Conservation (phyloP, 1,284 basidiomycete species). For the Meira nashicola region DNA sequence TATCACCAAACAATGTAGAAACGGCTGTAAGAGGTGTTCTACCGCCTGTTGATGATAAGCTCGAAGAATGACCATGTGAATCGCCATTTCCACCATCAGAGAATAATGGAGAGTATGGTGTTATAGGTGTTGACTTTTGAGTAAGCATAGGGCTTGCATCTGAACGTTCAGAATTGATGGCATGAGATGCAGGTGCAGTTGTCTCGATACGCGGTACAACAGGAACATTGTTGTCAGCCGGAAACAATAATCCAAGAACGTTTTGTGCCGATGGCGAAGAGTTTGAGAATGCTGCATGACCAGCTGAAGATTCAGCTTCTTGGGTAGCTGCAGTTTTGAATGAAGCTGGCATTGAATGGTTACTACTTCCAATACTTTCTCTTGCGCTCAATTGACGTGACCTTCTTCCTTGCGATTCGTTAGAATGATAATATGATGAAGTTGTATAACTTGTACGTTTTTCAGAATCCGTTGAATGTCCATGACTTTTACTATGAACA, state of each 20-base stretch:
- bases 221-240: neutral
- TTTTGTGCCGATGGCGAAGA: too few relatives aligned
- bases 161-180: neutral
- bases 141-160: neutral
- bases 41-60: neutral
- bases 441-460: too few relatives aligned
- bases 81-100: constrained; percentile 23
- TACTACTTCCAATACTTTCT: too few relatives aligned
- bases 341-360: too few relatives aligned
- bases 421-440: too few relatives aligned
- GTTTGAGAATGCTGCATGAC: too few relatives aligned
- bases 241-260: neutral
- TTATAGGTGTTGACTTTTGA: constrained; percentile 23
- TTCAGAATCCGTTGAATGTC: too few relatives aligned
- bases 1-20: constrained; percentile 7
- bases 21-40: neutral
- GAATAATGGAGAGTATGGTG: constrained; percentile 35
- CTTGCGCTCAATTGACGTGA: too few relatives aligned
- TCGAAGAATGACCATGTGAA: neutral
- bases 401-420: too few relatives aligned
- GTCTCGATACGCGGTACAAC: neutral
- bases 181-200: neutral
- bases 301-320: too few relatives aligned
- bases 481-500: too few relatives aligned
- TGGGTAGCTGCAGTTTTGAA: too few relatives aligned